These are phyloP conservation scores for Pelargonium citronellum DNA, from an alignment of 441 rosid genomes.

Conservation along the genomic window DNA sequence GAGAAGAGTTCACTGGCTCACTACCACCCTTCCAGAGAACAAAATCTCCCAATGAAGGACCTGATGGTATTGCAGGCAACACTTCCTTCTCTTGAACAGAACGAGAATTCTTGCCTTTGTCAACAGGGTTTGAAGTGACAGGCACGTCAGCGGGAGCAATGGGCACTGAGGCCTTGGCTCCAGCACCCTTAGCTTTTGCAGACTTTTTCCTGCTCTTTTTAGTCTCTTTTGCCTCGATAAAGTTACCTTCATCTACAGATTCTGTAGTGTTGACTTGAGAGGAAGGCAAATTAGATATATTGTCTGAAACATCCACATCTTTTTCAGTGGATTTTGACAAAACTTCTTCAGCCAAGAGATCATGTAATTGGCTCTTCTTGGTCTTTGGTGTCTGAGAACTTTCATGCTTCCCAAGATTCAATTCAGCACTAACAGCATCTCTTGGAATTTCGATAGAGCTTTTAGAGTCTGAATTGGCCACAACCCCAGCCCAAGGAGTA, in stretches of 20 bases:
- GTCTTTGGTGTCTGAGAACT: conserved; percentile 36
- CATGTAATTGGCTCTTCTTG: conserved; percentile 69
- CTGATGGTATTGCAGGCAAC: conserved; percentile 74
- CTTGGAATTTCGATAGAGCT: conserved; percentile 37
- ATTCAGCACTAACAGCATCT: conserved; percentile 35
- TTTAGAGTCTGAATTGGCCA: conserved; percentile 49
- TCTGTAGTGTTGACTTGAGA: conserved; percentile 31
- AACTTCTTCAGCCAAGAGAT: conserved; percentile 59
- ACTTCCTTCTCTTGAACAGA: conserved; percentile 55
- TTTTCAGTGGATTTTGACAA: conserved; percentile 45
- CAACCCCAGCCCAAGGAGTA: conserved; percentile 77
- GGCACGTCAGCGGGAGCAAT: conserved; percentile 41
- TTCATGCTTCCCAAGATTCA: conserved; percentile 40
- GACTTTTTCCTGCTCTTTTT: conserved; percentile 88
- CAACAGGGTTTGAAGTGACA: conserved; percentile 54
- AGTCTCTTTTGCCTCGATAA: conserved; percentile 83
- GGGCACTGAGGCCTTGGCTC: conserved; percentile 42
- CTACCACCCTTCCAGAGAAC: conserved; percentile 66
- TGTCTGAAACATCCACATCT: conserved; percentile 44
- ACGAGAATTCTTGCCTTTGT: conserved; percentile 66
- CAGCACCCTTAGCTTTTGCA: conserved; percentile 67
- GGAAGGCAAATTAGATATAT: conserved; percentile 25
- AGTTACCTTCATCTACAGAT: conserved; percentile 53
- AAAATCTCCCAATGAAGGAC: conserved; percentile 94
- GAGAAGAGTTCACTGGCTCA: conserved; percentile 45